Evolutionary conservation across 1,284 basidiomycete genomes (phyloP).

Genomic region (Leccinum ponderosum): DNA sequence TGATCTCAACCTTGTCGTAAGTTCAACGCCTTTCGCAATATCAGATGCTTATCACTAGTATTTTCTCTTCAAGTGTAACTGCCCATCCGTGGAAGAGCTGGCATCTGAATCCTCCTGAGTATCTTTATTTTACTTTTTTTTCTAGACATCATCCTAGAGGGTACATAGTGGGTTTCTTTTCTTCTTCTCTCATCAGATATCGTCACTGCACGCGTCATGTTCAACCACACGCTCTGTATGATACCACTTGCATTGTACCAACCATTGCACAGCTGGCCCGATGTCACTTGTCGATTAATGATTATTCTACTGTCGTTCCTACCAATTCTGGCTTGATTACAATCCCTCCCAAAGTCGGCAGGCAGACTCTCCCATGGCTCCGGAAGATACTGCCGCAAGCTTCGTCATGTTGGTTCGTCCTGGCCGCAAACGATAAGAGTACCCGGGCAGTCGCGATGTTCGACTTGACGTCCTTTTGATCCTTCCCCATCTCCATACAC

Average conservation of each 20-base stretch:
- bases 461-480: slow-evolving; percentile 42
- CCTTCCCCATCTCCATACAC: slow-evolving; percentile 63
- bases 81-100: slow-evolving; percentile 83
- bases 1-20: slow-evolving; percentile 77
- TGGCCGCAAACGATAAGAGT: slow-evolving; percentile 54
- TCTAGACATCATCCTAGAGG: slow-evolving; percentile 16
- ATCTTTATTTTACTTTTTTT: too few species aligned
- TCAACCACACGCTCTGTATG: slow-evolving; percentile 38
- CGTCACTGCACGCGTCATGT: slow-evolving; percentile 37
- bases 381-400: slow-evolving; percentile 53
- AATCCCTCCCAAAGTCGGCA: slow-evolving; percentile 16
- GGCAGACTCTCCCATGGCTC: slow-evolving; percentile 50
- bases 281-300: slow-evolving; percentile 15
- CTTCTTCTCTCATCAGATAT: slow-evolving; percentile 31
- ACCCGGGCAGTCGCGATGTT: slow-evolving; percentile 50
- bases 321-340: slow-evolving; percentile 19
- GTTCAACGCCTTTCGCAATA: slow-evolving; percentile 32
- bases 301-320: slow-evolving; percentile 2
- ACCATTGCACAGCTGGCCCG: not conserved
- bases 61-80: slow-evolving; percentile 67
- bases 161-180: slow-evolving; percentile 35
- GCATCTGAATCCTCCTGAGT: slow-evolving; percentile 31
- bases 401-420: slow-evolving; percentile 44
- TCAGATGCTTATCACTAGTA: slow-evolving; percentile 12
- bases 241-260: slow-evolving; percentile 28